phyloP scores from a whole-genome alignment of 768 basidiomycete genomes.

The Baorangia bicolor region DNA sequence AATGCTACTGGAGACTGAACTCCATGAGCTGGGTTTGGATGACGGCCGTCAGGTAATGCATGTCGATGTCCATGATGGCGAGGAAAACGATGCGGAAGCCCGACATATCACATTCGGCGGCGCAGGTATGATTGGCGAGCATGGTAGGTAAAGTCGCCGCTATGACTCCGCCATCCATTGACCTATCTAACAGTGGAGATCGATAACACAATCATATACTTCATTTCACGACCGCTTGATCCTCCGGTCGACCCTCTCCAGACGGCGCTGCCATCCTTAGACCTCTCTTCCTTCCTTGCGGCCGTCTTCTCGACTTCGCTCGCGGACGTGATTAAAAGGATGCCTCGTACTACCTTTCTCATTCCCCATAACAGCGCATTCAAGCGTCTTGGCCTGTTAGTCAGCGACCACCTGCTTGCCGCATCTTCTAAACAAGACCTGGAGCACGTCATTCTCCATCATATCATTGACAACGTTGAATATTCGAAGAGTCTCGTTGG shows the following conservation, averaged over 20 bases:
- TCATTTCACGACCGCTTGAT: constrained; percentile 77
- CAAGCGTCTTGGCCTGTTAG: constrained; percentile 76
- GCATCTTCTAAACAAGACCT: constrained; percentile 78
- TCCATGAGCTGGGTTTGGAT: constrained; percentile 68
- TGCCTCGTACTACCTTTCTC: constrained; percentile 75
- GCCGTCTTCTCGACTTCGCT: constrained; percentile 85
- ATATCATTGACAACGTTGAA: constrained; percentile 71
- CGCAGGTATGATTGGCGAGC: constrained; percentile 74
- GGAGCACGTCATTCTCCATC: constrained; percentile 83
- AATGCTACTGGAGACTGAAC: constrained; percentile 75
- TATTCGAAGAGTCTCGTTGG: constrained; percentile 63
- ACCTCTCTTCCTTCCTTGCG: constrained; percentile 88
- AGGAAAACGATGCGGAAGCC: constrained; percentile 45
- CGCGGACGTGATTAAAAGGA: constrained; percentile 62
- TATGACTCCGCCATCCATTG: background rate
- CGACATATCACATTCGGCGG: constrained; percentile 79
- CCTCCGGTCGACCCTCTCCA: constrained; percentile 82
- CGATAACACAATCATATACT: constrained; percentile 83
- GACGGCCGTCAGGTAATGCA: constrained; percentile 69
- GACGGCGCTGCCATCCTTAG: constrained; percentile 77
- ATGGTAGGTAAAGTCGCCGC: constrained; percentile 48
- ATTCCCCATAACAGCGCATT: constrained; percentile 92
- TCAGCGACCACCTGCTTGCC: constrained; percentile 82
- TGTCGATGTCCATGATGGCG: constrained; percentile 56
- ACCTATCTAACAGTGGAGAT: constrained; percentile 53